These are phyloP conservation scores for Termitomyces sp. DNA, from an alignment of 768 basidiomycete species.

Conservation along the genomic window DNA sequence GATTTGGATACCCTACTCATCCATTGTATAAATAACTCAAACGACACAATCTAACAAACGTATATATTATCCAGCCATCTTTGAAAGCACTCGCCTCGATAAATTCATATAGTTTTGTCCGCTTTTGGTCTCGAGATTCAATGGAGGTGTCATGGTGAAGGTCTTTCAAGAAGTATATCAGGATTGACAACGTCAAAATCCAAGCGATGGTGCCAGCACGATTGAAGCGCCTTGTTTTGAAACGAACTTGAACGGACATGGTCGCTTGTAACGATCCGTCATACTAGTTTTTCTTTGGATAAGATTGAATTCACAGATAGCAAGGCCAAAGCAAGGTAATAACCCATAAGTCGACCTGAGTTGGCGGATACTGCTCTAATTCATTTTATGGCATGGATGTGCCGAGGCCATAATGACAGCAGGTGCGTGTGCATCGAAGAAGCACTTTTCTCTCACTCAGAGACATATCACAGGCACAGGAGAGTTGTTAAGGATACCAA, in stretches of 20 bases:
- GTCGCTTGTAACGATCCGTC: too few species aligned
- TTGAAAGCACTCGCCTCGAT: background rate
- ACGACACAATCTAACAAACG: slow-evolving; percentile 20
- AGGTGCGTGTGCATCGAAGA: background rate
- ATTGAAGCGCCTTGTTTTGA: background rate
- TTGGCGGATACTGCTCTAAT: background rate
- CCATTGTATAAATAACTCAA: slow-evolving; percentile 26
- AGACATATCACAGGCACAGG: background rate
- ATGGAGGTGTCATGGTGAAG: background rate
- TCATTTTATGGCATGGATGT: background rate
- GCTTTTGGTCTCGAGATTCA: background rate
- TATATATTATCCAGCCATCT: background rate
- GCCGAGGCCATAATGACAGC: background rate
- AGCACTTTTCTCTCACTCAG: background rate
- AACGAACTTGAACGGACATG: too few species aligned
- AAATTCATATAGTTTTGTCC: background rate
- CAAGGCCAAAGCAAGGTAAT: too few species aligned
- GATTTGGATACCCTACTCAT: slow-evolving; percentile 24
- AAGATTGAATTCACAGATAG: too few species aligned
- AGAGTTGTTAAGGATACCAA: background rate
- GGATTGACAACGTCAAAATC: background rate
- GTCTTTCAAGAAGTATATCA: background rate
- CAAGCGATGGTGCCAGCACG: background rate
- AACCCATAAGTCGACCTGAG: background rate
- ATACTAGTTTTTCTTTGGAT: too few species aligned